These are phyloP conservation scores for Metrosideros polymorpha DNA, from an alignment of 441 rosid genomes.

Conservation along the genomic window DNA sequence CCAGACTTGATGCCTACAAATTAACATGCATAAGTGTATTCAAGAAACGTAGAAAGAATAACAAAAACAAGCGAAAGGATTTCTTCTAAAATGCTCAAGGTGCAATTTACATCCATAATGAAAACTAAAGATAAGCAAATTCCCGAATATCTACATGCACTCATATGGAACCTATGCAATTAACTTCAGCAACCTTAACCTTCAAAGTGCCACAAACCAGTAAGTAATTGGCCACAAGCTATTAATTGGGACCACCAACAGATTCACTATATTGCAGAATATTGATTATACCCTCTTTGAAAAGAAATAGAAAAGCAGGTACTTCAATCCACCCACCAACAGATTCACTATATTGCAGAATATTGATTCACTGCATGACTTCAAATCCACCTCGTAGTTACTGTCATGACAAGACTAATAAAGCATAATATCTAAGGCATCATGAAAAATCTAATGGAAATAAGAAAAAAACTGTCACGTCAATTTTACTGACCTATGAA, in stretches of 20 bases:
- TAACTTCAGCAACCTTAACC: neutral
- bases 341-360: too few relatives aligned
- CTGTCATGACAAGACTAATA: neutral
- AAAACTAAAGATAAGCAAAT: neutral
- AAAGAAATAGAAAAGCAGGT: neutral
- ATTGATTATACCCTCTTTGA: neutral
- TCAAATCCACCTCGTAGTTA: neutral
- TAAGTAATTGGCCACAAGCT: neutral
- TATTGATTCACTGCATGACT: too few relatives aligned
- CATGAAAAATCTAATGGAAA: neutral
- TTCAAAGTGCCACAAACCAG: neutral
- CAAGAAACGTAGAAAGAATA: neutral
- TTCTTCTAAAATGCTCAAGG: neutral
- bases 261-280: neutral
- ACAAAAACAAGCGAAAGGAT: neutral
- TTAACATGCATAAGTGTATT: neutral
- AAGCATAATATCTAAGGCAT: neutral
- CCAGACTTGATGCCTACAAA: neutral
- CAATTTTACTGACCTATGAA: neutral
- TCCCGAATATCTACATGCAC: neutral
- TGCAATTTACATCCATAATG: neutral
- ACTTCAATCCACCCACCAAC: neutral
- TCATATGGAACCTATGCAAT: neutral
- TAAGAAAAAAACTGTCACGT: neutral
- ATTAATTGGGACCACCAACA: neutral